A percentile compares a stretch with the other conserved stretches of the same genome.
phyloP scores from a whole-genome alignment of 23 red algal species.

The Gracilaria vermiculophylla region DNA sequence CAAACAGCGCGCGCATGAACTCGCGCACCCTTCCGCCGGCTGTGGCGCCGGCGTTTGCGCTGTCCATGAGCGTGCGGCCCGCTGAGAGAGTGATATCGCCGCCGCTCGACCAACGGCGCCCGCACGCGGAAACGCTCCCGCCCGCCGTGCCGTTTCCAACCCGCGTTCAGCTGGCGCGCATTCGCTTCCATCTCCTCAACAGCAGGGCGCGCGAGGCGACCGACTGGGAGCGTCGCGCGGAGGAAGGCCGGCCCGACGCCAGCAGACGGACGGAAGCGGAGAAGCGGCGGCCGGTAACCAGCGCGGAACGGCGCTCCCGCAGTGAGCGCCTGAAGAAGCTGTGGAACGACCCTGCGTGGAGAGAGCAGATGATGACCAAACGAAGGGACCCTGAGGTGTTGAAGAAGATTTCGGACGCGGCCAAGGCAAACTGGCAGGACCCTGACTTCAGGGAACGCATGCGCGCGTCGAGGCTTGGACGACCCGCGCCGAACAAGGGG shows the following conservation, averaged over 20 bases:
- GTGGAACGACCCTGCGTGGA: slow-evolving; percentile 59
- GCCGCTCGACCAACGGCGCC: neutral
- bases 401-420: slow-evolving; percentile 8
- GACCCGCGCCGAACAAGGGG: slow-evolving; percentile 42
- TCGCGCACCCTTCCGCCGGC: neutral
- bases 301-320: slow-evolving; percentile 16
- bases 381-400: slow-evolving; percentile 4
- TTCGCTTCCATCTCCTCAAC: slow-evolving; percentile 54
- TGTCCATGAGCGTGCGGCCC: neutral
- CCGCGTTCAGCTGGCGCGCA: slow-evolving; percentile 42
- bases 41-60: neutral
- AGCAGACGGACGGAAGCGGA: neutral
- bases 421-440: slow-evolving; percentile 44
- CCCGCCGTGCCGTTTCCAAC: neutral
- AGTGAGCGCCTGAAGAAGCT: slow-evolving; percentile 41
- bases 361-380: slow-evolving; percentile 26
- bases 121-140: neutral
- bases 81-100: neutral
- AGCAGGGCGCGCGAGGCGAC: neutral
- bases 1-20: neutral
- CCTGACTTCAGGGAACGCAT: slow-evolving; percentile 22
- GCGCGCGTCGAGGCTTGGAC: slow-evolving; percentile 24
- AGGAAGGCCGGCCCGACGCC: neutral
- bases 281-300: neutral
- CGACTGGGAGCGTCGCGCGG: neutral